Percentiles rank a stretch among this genome's conserved stretches.
Evolutionary conservation across 768 basidiomycete species (phyloP).

Genomic region (Artomyces pyxidatus): DNA sequence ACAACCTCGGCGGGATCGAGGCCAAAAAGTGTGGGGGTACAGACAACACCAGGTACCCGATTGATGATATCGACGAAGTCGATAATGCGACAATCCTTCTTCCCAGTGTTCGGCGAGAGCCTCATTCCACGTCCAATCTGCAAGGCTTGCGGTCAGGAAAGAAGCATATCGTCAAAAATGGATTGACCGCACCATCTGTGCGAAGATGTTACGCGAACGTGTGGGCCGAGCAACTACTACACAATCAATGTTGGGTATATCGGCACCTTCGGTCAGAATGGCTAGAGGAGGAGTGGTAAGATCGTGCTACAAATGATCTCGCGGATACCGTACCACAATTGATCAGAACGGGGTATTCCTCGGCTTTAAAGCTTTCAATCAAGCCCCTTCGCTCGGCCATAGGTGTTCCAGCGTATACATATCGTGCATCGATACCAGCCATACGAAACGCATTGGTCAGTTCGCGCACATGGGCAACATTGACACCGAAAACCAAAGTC

Average conservation of each 20-base stretch:
- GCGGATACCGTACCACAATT: constrained; percentile 62
- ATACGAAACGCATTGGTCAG: constrained; percentile 66
- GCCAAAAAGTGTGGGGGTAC: constrained; percentile 78
- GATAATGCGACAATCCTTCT: constrained; percentile 79
- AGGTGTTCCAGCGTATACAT: constrained; percentile 65
- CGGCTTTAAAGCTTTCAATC: constrained; percentile 58
- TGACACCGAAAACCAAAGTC: constrained; percentile 89
- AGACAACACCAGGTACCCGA: constrained; percentile 64
- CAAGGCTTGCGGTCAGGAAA: neutral
- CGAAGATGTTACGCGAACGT: constrained; percentile 78
- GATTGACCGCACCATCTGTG: constrained; percentile 71
- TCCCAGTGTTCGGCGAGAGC: constrained; percentile 71
- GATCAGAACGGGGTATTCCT: constrained; percentile 76
- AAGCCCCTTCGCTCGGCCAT: constrained; percentile 52
- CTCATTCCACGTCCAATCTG: constrained; percentile 93
- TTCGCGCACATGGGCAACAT: constrained; percentile 68
- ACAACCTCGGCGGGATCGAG: constrained; percentile 63
- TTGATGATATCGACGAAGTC: constrained; percentile 80
- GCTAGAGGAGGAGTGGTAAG: constrained; percentile 32
- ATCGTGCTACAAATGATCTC: neutral
- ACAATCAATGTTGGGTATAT: constrained; percentile 93
- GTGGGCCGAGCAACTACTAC: constrained; percentile 85
- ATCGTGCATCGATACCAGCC: constrained; percentile 79
- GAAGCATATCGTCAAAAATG: too few relatives aligned
- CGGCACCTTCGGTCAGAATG: constrained; percentile 88